Evolutionary conservation across 2,329 filamentous ascomycete genomes (phyloP).

Genomic region (Fusarium foetens): DNA sequence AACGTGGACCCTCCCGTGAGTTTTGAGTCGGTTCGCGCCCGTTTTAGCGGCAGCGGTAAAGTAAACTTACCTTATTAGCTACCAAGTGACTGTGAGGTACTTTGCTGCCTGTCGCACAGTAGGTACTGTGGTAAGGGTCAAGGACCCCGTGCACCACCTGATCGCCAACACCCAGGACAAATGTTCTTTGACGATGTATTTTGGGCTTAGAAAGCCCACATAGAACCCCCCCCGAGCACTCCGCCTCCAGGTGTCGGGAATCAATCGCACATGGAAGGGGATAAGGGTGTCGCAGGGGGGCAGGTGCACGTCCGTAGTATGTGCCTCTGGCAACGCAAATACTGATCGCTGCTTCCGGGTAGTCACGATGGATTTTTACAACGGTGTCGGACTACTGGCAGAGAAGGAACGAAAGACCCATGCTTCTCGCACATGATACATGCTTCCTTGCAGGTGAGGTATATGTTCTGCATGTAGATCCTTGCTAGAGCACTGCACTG

Average conservation of each 20-base stretch:
- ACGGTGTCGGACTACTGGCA: not conserved
- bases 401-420: conserved; percentile 1
- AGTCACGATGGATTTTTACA: not conserved
- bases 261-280: conserved; percentile 6
- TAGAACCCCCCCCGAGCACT: not conserved
- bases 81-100: not conserved
- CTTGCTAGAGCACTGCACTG: conserved; percentile 12
- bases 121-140: conserved; percentile 1
- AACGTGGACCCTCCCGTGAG: conserved; percentile 29
- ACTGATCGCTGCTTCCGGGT: conserved; percentile 14
- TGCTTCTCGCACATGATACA: conserved; percentile 10
- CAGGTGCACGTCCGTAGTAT: not conserved
- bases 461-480: conserved; percentile 3
- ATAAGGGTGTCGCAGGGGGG: not conserved
- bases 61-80: not conserved
- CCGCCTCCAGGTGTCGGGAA: conserved; percentile 13
- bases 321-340: not conserved
- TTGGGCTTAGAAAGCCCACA: conserved; percentile 7
- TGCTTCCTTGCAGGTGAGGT: not conserved
- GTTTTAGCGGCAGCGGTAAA: conserved; percentile 31
- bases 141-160: conserved; percentile 30
- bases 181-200: conserved; percentile 17
- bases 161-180: conserved; percentile 16
- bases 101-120: not conserved
- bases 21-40: conserved; percentile 6